Evolutionary conservation across 805 yeast species (phyloP).

Genomic region (Yueomyces sp.): DNA sequence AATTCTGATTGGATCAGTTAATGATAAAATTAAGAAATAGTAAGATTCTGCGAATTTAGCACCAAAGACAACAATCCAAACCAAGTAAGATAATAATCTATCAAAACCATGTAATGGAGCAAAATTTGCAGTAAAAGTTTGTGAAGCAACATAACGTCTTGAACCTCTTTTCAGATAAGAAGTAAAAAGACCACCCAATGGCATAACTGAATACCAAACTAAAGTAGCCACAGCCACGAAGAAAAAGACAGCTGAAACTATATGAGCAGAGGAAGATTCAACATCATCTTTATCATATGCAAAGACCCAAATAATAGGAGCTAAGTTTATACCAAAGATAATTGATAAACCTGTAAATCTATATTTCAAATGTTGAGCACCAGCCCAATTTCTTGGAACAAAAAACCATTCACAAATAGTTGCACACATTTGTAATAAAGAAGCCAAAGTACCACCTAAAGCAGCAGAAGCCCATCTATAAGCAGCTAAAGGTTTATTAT

Average conservation of each 20-base stretch:
- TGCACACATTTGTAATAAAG: slow-evolving; percentile 69
- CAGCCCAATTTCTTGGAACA: slow-evolving; percentile 98
- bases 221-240: slow-evolving; percentile 77
- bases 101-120: slow-evolving; percentile 72
- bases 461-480: slow-evolving; percentile 90
- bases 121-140: slow-evolving; percentile 90
- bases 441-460: slow-evolving; percentile 82
- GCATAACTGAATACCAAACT: slow-evolving; percentile 85
- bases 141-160: slow-evolving; percentile 83
- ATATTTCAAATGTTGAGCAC: slow-evolving; percentile 92
- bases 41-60: slow-evolving; percentile 89
- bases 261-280: slow-evolving; percentile 58
- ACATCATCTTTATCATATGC: slow-evolving; percentile 60
- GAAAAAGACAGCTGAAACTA: slow-evolving; percentile 77
- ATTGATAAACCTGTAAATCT: slow-evolving; percentile 64
- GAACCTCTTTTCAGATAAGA: slow-evolving; percentile 69
- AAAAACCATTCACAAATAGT: slow-evolving; percentile 89
- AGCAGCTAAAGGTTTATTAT: slow-evolving; percentile 82
- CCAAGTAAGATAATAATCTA: slow-evolving; percentile 89
- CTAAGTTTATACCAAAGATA: slow-evolving; percentile 61
- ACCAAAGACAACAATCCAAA: slow-evolving; percentile 81
- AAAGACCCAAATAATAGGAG: slow-evolving; percentile 76
- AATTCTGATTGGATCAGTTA: slow-evolving; percentile 90
- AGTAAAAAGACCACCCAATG: slow-evolving; percentile 91
- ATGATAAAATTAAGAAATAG: slow-evolving; percentile 74